phyloP scores from a whole-genome alignment of 306 rosid species.

The Canavalia ensiformis region DNA sequence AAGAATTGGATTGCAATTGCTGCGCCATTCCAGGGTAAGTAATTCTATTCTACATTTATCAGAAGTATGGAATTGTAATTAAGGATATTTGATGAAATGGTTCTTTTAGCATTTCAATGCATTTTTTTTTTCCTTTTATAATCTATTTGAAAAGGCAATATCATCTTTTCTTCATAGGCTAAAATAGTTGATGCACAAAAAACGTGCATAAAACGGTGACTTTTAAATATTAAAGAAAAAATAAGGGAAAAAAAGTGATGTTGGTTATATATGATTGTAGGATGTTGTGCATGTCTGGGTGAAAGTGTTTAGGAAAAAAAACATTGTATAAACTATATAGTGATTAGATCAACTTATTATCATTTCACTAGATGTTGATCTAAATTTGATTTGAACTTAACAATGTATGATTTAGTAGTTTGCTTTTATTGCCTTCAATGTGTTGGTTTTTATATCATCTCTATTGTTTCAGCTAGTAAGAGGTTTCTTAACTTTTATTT shows the following conservation, averaged over 20 bases:
- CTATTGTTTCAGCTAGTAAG: neutral
- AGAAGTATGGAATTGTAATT: constrained; percentile 7
- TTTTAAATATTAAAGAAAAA: constrained; percentile 12
- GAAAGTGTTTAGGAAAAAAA: neutral
- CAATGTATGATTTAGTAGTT: neutral
- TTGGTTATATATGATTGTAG: neutral
- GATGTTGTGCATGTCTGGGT: constrained; percentile 24
- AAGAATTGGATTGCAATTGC: constrained; percentile 94
- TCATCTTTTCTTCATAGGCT: constrained; percentile 6
- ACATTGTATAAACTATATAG: neutral
- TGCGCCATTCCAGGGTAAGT: constrained; percentile 94
- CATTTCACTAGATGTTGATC: constrained; percentile 28
- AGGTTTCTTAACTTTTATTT: constrained; percentile 3
- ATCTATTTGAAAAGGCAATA: constrained; percentile 26
- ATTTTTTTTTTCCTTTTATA: constrained; percentile 18
- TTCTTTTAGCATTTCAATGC: constrained; percentile 31
- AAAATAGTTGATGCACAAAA: constrained; percentile 24
- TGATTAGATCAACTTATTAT: constrained; percentile 5
- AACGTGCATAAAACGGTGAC: constrained; percentile 2
- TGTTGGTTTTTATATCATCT: constrained; percentile 36
- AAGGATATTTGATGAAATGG: constrained; percentile 38
- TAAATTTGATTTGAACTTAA: constrained; percentile 28
- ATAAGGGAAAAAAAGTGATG: neutral
- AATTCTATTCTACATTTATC: constrained; percentile 44
- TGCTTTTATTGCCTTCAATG: constrained; percentile 21